Base-by-base conservation (phyloP, 1,284 basidiomycete genomes). In the Pascua guehoae region DNA sequence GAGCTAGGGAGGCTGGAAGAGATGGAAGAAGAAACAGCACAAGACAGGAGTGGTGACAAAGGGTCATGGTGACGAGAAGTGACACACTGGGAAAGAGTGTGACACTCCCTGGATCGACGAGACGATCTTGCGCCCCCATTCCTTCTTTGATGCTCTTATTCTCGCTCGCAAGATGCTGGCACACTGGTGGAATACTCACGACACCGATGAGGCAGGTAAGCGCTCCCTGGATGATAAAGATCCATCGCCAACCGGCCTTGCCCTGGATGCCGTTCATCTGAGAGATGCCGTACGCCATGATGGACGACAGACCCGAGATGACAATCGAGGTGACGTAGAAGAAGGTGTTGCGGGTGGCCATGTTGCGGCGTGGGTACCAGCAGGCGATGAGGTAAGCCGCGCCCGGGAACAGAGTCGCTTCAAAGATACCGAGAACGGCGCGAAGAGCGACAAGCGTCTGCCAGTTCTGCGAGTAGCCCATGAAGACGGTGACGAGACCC, bases 141-240 rank as follows among this genome's bases (percentile, higher is more conserved):
- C 42, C 3, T 32, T 32, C 24, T 32, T 32, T 32, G 24, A 32
- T 32, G 24, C 24, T 32, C 43, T 57, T 43, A 4, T 46, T 37
- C 32, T 49, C 47, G 47, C n/a, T 49, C 4, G 24, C 12, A 57
- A 43, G 56, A 57, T 50, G 7, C 16, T 37, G 10, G 56, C 51
- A 47, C 49, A 49, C 47, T 53, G 47, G 15, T 51, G 56, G 47
- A 57, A 49, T 40, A 53, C 56, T 51, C 2, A 46, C 12, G n/a
- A 75, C 15, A 12, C 69, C 74, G 43, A 76, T 62, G 15, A 53
- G 66, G 41, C 69, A 53, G 2, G 77, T 78, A 57, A 75, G 61
- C 44, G 66, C 51, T 10, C 56, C 56, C 40, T 58, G 42, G 37
- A 69, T 38, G 47, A 63, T 53, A 44, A 57, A 60, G 53, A 58